phyloP scores from a whole-genome alignment of 2,329 filamentous ascomycete genomes.

The Aspergillus neoniger region DNA sequence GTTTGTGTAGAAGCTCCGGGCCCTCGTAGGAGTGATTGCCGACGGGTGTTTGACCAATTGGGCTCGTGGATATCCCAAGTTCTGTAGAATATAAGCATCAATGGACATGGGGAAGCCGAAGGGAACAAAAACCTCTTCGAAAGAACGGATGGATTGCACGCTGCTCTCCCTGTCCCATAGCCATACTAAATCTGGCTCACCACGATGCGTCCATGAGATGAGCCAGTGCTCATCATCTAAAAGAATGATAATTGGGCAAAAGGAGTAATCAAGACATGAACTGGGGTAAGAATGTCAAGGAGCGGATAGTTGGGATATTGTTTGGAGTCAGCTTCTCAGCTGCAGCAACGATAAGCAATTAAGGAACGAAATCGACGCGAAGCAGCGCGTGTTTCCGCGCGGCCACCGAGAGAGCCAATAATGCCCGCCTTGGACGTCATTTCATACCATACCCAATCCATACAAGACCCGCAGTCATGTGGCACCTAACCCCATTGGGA shows the following conservation, averaged over 20 bases:
- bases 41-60: constrained; percentile 9
- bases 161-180: constrained; percentile 43
- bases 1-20: neutral
- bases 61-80: constrained; percentile 12
- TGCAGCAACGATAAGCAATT: constrained; percentile 13
- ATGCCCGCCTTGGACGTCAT: constrained; percentile 19
- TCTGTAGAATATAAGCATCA: constrained; percentile 23
- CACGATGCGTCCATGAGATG: constrained; percentile 30
- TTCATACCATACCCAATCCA: constrained; percentile 8
- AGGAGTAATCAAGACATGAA: neutral
- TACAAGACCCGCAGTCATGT: neutral
- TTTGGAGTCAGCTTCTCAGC: neutral
- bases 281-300: neutral
- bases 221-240: constrained; percentile 26
- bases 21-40: constrained; percentile 8
- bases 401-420: constrained; percentile 2
- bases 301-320: neutral
- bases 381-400: constrained; percentile 24
- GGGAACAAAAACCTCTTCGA: constrained; percentile 36
- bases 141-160: constrained; percentile 46
- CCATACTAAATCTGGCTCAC: constrained; percentile 27
- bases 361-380: constrained; percentile 23
- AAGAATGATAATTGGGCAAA: neutral
- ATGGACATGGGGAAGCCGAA: neutral
- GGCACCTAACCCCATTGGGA: neutral